phyloP scores from a whole-genome alignment of 805 yeast genomes.

The Wickerhamomyces mucosus region DNA sequence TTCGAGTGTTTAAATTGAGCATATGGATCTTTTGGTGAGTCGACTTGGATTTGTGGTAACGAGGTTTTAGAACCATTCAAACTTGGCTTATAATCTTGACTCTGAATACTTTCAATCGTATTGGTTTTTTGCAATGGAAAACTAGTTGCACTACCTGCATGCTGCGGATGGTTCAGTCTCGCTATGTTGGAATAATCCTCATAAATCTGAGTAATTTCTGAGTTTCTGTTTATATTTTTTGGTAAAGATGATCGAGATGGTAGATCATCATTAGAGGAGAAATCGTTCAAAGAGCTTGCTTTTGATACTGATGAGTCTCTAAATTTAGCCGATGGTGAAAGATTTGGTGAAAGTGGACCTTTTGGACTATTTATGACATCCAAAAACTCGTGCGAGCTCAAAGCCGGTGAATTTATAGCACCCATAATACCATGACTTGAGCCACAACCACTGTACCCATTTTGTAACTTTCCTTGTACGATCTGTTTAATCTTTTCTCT shows the following conservation, averaged over 20 bases:
- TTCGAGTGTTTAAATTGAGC: background rate
- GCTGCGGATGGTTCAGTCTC: slow-evolving; percentile 3
- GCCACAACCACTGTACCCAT: slow-evolving; percentile 77
- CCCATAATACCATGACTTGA: slow-evolving; percentile 52
- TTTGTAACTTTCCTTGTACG: slow-evolving; percentile 39
- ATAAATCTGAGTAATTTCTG: slow-evolving; percentile 23
- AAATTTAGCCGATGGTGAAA: slow-evolving; percentile 25
- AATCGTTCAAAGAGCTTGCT: slow-evolving; percentile 9
- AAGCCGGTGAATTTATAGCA: slow-evolving; percentile 43
- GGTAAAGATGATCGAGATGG: slow-evolving; percentile 9
- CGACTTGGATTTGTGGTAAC: background rate
- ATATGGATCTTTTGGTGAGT: slow-evolving; percentile 9
- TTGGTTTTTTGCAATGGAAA: slow-evolving; percentile 1
- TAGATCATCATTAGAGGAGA: slow-evolving; percentile 10
- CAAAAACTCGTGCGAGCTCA: slow-evolving; percentile 26
- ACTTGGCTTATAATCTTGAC: background rate
- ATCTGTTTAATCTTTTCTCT: slow-evolving; percentile 42
- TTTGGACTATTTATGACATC: slow-evolving; percentile 17
- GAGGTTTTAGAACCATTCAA: slow-evolving; percentile 1
- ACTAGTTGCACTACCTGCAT: slow-evolving; percentile 6
- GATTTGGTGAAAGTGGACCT: slow-evolving; percentile 28
- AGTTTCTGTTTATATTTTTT: slow-evolving; percentile 13
- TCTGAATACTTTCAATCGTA: background rate
- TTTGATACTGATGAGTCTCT: slow-evolving; percentile 17
- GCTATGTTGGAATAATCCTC: slow-evolving; percentile 23